Conservation (phyloP, 2,329 filamentous ascomycete genomes). For the Conoideocrella luteorostrata region DNA sequence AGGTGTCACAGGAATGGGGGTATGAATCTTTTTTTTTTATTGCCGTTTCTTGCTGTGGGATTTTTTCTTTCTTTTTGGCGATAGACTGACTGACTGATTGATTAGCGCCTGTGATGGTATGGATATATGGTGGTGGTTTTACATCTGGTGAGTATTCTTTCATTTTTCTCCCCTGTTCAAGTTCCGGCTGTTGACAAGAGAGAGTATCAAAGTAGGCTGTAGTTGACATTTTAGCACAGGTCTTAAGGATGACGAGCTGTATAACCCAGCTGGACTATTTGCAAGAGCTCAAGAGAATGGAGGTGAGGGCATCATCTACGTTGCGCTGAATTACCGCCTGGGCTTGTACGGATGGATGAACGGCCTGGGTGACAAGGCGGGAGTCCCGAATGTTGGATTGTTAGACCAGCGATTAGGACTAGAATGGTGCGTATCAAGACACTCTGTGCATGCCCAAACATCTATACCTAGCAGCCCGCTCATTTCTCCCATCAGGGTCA, state of each 20-base stretch:
- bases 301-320: slow-evolving; percentile 31
- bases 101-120: slow-evolving; percentile 35
- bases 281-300: slow-evolving; percentile 19
- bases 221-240: too few relatives aligned
- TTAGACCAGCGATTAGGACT: slow-evolving; percentile 43
- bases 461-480: too few relatives aligned
- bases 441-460: too few relatives aligned
- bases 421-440: slow-evolving; percentile 34
- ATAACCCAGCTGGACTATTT: slow-evolving; percentile 33
- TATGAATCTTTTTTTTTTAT: too few relatives aligned
- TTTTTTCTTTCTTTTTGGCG: too few relatives aligned
- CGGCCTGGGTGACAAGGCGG: slow-evolving; percentile 27
- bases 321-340: slow-evolving; percentile 35
- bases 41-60: too few relatives aligned
- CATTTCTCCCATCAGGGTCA: too few relatives aligned
- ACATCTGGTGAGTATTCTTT: slow-evolving; percentile 5
- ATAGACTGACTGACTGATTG: too few relatives aligned
- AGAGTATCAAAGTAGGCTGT: too few relatives aligned
- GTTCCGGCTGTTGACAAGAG: too few relatives aligned
- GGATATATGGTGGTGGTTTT: slow-evolving; percentile 42
- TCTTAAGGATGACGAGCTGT: slow-evolving; percentile 23
- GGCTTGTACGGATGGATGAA: slow-evolving; percentile 40
- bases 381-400: slow-evolving; percentile 40
- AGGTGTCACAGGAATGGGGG: slow-evolving; percentile 1
- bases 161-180: neutral